These are phyloP conservation scores for Nevesoporus exiguus DNA, from an alignment of 768 basidiomycete species.

Conservation along the genomic window DNA sequence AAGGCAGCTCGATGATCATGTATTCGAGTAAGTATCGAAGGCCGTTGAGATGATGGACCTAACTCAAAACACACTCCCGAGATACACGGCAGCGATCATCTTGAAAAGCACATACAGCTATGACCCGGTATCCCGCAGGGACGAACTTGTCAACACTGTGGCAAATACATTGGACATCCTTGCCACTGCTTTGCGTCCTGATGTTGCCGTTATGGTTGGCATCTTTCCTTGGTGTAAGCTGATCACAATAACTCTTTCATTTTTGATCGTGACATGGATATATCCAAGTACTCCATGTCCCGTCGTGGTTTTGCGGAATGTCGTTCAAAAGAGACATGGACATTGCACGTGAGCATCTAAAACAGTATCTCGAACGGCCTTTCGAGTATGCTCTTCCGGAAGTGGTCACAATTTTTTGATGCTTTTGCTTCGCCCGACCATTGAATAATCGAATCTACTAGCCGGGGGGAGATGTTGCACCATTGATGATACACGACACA, in stretches of 20 bases:
- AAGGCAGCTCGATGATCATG: too few relatives aligned
- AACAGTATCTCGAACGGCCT: background rate
- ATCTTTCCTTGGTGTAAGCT: background rate
- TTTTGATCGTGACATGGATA: background rate
- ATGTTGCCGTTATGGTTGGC: background rate
- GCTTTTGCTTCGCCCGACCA: background rate
- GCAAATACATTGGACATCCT: background rate
- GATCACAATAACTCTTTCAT: background rate
- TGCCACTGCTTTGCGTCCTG: background rate
- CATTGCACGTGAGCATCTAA: background rate
- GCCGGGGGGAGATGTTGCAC: background rate
- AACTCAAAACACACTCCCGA: too few relatives aligned
- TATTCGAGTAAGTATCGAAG: too few relatives aligned
- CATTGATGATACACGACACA: background rate
- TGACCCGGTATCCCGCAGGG: too few relatives aligned
- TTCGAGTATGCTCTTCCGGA: background rate
- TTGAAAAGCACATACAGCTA: too few relatives aligned
- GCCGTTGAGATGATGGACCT: too few relatives aligned
- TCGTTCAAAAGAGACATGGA: background rate
- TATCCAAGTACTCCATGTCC: background rate
- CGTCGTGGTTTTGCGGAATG: background rate
- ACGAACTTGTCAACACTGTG: background rate
- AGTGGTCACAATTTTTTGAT: background rate
- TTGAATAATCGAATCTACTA: background rate
- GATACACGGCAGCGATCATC: too few relatives aligned